A percentile compares a stretch with the other conserved stretches of the same genome.
phyloP scores from a whole-genome alignment of 169 alveolate genomes.

The Fabrea salina region DNA sequence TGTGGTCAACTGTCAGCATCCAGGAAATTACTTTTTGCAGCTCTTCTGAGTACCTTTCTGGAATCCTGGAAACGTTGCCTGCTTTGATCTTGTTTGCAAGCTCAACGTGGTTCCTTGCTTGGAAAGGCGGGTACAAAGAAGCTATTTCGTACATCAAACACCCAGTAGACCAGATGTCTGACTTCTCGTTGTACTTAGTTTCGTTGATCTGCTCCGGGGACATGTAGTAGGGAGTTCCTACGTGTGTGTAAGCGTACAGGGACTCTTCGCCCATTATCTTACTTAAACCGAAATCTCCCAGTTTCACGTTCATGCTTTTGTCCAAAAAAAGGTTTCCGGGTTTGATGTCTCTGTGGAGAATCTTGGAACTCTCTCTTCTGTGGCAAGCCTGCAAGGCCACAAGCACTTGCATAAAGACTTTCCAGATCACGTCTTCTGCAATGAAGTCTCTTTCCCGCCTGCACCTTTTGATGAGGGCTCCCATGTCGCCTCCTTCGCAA shows the following conservation, averaged over 20 bases:
- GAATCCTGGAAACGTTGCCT: conserved; percentile 71
- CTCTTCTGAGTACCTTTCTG: conserved; percentile 66
- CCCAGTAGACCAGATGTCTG: conserved; percentile 94
- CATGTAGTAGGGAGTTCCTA: conserved; percentile 97
- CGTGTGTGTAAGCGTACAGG: conserved; percentile 91
- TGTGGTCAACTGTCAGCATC: conserved; percentile 68
- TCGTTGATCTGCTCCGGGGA: conserved; percentile 94
- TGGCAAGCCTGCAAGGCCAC: conserved; percentile 94
- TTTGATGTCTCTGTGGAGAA: conserved; percentile 94
- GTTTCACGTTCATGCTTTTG: conserved; percentile 83
- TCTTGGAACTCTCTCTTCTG: conserved; percentile 81
- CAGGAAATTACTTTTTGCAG: conserved; percentile 47
- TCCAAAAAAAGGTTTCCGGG: conserved; percentile 94
- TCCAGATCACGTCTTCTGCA: conserved; percentile 93
- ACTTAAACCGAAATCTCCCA: conserved; percentile 95
- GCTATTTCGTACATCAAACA: conserved; percentile 91
- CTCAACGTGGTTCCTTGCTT: conserved; percentile 76
- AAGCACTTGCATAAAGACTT: conserved; percentile 89
- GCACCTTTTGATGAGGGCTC: conserved; percentile 87
- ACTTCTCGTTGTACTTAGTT: conserved; percentile 91
- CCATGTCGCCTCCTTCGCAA: conserved; percentile 96
- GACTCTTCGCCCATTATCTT: conserved; percentile 88
- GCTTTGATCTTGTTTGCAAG: conserved; percentile 69
- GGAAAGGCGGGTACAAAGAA: conserved; percentile 93
- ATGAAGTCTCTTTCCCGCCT: conserved; percentile 86